These are phyloP conservation scores for Myxozyma neotropica DNA, from an alignment of 805 yeast genomes.

Conservation along the genomic window DNA sequence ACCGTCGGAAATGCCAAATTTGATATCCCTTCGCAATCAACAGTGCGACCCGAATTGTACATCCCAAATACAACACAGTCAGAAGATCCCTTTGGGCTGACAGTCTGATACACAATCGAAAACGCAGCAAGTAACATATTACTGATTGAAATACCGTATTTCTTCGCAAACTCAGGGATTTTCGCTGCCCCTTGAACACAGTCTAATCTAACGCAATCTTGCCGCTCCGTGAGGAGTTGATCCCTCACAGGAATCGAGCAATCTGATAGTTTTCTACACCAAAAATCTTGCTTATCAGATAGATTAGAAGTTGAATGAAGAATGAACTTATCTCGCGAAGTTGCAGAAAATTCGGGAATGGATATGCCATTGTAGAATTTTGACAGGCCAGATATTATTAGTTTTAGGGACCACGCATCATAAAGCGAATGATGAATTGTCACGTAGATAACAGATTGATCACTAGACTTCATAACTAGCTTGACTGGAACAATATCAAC, in stretches of 20 bases:
- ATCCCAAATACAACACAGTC: constrained; percentile 27
- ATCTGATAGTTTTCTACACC: background rate
- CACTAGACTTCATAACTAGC: background rate
- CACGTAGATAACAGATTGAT: constrained; percentile 10
- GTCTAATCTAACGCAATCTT: background rate
- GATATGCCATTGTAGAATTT: constrained; percentile 1
- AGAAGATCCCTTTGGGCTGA: background rate
- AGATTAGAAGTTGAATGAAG: background rate
- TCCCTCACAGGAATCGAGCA: too few species aligned
- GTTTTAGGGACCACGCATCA: constrained; percentile 37
- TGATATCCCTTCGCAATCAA: constrained; percentile 7
- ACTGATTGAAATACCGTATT: background rate
- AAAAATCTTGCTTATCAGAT: background rate
- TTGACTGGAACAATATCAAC: constrained; percentile 18
- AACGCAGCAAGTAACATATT: constrained; percentile 25
- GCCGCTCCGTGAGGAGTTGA: background rate
- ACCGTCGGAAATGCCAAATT: constrained; percentile 29
- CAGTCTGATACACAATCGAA: constrained; percentile 4
- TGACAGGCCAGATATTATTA: constrained; percentile 13
- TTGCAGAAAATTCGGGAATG: background rate
- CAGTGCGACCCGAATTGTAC: constrained; percentile 35
- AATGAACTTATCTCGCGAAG: background rate
- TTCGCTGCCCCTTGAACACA: background rate
- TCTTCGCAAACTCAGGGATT: background rate
- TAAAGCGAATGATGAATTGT: constrained; percentile 37